Percentiles rank a stretch among this genome's conserved stretches.
Conservation (phyloP, 306 rosid species). For the Arachis stenosperma region DNA sequence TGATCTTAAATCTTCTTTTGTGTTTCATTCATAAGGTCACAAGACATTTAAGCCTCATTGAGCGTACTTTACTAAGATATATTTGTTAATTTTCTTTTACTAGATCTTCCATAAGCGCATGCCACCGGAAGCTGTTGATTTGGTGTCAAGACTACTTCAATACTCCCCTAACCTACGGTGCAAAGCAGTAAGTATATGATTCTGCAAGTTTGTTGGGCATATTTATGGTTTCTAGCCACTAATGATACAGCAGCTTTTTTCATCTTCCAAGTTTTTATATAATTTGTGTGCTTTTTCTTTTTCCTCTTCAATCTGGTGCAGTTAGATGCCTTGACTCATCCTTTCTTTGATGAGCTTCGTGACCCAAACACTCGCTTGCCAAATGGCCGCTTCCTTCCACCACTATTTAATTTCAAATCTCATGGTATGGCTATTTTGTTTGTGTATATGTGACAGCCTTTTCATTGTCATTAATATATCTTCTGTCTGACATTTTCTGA, state of each 20-base stretch:
- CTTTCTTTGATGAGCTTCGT: constrained; percentile 95
- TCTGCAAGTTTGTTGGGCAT: constrained; percentile 18
- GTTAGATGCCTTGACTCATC: constrained; percentile 93
- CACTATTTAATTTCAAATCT: constrained; percentile 86
- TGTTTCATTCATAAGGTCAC: constrained; percentile 1
- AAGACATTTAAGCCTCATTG: constrained; percentile 19
- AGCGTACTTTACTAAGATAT: constrained; percentile 14
- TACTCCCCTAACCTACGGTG: constrained; percentile 95
- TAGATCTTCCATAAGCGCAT: constrained; percentile 96
- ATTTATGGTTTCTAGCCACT: constrained; percentile 13
- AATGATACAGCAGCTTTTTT: constrained; percentile 10
- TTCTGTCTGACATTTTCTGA: constrained; percentile 22
- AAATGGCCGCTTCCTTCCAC: constrained; percentile 95
- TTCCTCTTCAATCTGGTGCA: constrained; percentile 39
- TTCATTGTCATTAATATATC: not conserved
- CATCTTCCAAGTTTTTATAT: constrained; percentile 6
- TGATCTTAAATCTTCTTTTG: not conserved
- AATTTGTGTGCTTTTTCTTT: constrained; percentile 12
- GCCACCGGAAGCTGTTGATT: constrained; percentile 99
- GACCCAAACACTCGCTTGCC: constrained; percentile 84
- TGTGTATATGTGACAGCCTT: not conserved
- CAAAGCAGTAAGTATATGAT: constrained; percentile 71
- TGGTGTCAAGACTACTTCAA: constrained; percentile 90
- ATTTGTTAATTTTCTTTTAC: constrained; percentile 16
- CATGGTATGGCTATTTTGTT: constrained; percentile 63